phyloP scores from a whole-genome alignment of 208 protist species.

The Polymyxa betae region DNA sequence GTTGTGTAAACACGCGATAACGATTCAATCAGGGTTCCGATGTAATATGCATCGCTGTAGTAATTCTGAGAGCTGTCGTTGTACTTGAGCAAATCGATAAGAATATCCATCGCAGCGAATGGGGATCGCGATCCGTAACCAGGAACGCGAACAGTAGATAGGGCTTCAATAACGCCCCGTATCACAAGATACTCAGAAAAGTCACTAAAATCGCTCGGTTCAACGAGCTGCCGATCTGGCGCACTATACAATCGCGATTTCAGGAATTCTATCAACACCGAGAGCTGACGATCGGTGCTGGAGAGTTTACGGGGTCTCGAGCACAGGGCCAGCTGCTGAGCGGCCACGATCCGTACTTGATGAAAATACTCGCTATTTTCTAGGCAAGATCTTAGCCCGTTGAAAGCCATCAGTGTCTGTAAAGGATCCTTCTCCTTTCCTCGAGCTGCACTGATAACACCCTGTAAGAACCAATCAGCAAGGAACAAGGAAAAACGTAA shows the following conservation, averaged over 20 bases:
- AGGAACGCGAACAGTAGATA: not conserved
- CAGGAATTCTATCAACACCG: constrained; percentile 18
- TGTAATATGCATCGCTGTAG: constrained; percentile 32
- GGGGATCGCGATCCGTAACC: not conserved
- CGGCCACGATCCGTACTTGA: constrained; percentile 29
- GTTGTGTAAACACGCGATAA: not conserved
- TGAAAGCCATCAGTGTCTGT: constrained; percentile 48
- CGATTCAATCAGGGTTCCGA: not conserved
- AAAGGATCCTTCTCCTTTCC: constrained; percentile 45
- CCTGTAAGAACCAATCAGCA: not conserved
- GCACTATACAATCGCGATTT: constrained; percentile 1
- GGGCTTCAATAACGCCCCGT: not conserved
- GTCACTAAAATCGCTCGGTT: constrained; percentile 29
- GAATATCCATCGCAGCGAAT: not conserved
- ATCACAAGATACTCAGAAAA: constrained; percentile 44
- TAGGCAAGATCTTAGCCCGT: constrained; percentile 16
- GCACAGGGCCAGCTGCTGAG: constrained; percentile 11
- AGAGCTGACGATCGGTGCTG: constrained; percentile 15
- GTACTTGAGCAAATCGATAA: constrained; percentile 45
- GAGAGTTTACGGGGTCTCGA: not conserved
- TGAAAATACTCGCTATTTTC: constrained; percentile 35
- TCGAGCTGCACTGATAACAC: not conserved
- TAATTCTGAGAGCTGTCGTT: constrained; percentile 50
- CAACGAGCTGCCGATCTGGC: constrained; percentile 14
- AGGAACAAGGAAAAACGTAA: not conserved